Conservation (phyloP, 495 filamentous ascomycete species). For the Thozetella sp. region DNA sequence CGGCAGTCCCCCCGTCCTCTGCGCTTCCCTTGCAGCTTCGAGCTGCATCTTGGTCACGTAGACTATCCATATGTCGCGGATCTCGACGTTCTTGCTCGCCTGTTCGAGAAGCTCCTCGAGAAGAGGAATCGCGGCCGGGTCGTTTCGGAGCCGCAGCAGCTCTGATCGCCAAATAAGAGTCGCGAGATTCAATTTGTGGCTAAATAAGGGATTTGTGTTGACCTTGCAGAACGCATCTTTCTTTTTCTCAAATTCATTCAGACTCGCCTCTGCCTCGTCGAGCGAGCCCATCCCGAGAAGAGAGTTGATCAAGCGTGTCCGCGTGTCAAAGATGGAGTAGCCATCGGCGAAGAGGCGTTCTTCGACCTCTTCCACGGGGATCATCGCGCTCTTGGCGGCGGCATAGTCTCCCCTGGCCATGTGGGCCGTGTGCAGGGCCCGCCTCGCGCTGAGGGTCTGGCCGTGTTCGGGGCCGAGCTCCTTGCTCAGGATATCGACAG, state of each 20-base stretch:
- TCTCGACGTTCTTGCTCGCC: not conserved
- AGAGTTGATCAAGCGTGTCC: too few species aligned
- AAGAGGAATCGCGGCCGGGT: not conserved
- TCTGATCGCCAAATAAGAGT: not conserved
- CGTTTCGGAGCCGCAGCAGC: not conserved
- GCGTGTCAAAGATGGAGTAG: too few species aligned
- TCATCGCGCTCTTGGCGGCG: too few species aligned
- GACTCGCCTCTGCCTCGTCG: too few species aligned
- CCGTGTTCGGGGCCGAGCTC: not conserved
- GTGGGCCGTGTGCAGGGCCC: too few species aligned
- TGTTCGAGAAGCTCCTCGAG: not conserved
- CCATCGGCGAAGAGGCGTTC: too few species aligned
- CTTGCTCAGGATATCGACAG: conserved; percentile 1
- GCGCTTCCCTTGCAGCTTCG: not conserved
- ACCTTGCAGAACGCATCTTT: too few species aligned
- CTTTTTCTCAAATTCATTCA: not conserved
- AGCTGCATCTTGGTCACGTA: not conserved
- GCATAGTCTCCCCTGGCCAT: too few species aligned
- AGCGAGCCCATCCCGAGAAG: too few species aligned
- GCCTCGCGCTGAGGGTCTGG: not conserved
- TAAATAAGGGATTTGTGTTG: not conserved
- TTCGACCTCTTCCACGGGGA: too few species aligned
- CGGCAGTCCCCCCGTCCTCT: not conserved
- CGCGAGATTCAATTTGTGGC: not conserved
- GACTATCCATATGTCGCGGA: not conserved